Base-by-base conservation (phyloP, 768 basidiomycete species). In the Lepiota venenata region DNA sequence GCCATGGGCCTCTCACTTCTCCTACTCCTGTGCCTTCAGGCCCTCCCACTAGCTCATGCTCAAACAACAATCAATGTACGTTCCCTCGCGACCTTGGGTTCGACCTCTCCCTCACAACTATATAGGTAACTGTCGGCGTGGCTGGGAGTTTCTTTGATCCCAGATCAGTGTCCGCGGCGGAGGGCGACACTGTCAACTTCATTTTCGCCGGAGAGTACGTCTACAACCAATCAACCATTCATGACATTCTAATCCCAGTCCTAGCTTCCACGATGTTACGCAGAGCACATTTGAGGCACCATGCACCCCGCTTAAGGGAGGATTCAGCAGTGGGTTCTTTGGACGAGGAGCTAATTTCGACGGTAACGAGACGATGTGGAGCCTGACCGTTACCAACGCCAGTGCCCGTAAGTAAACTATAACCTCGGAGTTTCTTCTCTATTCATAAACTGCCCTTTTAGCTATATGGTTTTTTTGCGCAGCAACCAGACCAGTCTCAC, bases 61-160 rank as follows among this genome's bases (percentile, higher is more conserved):
- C 56, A 57, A 41, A 55, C 58, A 8, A 43, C 44, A 12, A 58
- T 60, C 37, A 52, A 25, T 45, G 63, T 62, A 41, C n/a, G 60
- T 44, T 21, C 36, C 35, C 40, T 32, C 25, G 8, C 22, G 10
- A 2, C 25, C 20, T 29, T 32, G 37, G 7, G 9, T 10, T 7
- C 18, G 10, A 11, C 29, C 5, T 18, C 18, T 1, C 21, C 11
- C 32, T 27, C 36, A 53, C 8, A 6, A 7, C n/a, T 21, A 3
- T 2, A 15, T 48, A 76, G 75, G 69, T 78, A 15, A 62, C 35
- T 3, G 75, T 77, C 21, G 76, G 75, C 9, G 59, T 62, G 9
- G 56, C 70, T 53, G 75, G 74, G 21, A 73, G 72, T 51, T 73
- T 75, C 59, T 77, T 67, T 60, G 58, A 67, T 22, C 77, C 77